These are phyloP conservation scores for Physcomitrellopsis africana DNA, from an alignment of 225 moss, liverwort and hornwort genomes.

Conservation along the genomic window DNA sequence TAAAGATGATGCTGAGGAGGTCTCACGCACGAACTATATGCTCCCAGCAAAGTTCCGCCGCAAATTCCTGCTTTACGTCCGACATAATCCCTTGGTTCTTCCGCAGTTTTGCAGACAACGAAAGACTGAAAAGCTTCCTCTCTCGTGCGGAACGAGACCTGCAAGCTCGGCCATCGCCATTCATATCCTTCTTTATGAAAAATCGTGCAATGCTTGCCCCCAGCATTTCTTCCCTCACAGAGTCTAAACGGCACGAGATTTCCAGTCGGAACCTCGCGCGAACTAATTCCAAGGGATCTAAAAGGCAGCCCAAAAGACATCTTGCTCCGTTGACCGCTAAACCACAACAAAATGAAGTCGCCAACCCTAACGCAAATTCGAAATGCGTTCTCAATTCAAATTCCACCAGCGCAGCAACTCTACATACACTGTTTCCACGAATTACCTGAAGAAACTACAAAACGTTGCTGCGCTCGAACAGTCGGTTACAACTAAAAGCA, in stretches of 20 bases:
- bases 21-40: conserved; percentile 20
- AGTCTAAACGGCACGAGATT: conserved; percentile 10
- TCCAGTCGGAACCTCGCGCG: conserved; percentile 28
- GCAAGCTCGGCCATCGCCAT: conserved; percentile 14
- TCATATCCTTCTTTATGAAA: conserved; percentile 11
- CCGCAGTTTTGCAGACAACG: conserved; percentile 18
- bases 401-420: neutral
- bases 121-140: conserved; percentile 13
- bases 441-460: neutral
- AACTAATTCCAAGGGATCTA: conserved; percentile 27
- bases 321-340: neutral
- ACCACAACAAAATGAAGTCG: neutral
- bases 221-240: conserved; percentile 2
- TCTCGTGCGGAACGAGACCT: neutral
- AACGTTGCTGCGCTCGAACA: too few relatives aligned
- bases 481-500: conserved; percentile 2
- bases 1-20: conserved; percentile 8
- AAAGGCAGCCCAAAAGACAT: conserved; percentile 32
- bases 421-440: neutral
- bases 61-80: neutral
- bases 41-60: conserved; percentile 1
- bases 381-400: conserved; percentile 6
- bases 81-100: conserved; percentile 1
- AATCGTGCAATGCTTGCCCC: neutral
- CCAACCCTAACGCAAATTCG: conserved; percentile 12